Evolutionary conservation across 1,284 basidiomycete species (phyloP).

Genomic region (Fomitopsis palustris): DNA sequence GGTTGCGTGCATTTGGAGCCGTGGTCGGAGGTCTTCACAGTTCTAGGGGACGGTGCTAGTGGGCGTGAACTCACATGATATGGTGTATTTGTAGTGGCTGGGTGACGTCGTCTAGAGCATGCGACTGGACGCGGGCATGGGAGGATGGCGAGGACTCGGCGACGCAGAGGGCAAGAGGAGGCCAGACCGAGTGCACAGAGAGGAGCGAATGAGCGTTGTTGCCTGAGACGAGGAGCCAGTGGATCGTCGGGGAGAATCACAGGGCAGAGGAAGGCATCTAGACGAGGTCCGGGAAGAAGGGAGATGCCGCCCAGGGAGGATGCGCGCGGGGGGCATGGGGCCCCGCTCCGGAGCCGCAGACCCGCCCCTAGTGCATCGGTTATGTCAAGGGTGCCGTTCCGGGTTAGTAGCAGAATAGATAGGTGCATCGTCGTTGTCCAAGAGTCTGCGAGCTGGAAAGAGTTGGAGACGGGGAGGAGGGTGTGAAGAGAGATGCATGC

Average conservation of each 20-base stretch:
- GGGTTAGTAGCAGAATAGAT: not conserved
- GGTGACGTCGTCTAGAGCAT: too few relatives aligned
- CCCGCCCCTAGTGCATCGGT: not conserved
- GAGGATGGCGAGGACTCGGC: too few relatives aligned
- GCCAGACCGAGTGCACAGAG: too few relatives aligned
- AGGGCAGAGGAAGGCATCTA: slow-evolving; percentile 22
- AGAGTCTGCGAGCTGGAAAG: not conserved
- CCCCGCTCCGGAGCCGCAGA: not conserved
- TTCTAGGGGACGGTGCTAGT: too few relatives aligned
- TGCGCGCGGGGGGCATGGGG: not conserved
- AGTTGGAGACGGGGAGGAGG: not conserved
- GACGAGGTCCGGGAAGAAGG: slow-evolving; percentile 23
- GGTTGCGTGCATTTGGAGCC: too few relatives aligned
- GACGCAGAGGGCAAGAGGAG: too few relatives aligned
- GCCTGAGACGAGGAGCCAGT: slow-evolving; percentile 1
- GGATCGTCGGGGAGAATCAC: not conserved
- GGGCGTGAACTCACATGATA: too few relatives aligned
- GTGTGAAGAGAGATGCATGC: not conserved
- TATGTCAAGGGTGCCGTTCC: not conserved
- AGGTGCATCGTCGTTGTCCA: not conserved
- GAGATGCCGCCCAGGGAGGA: slow-evolving; percentile 23
- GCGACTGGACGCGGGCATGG: too few relatives aligned
- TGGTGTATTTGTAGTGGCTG: too few relatives aligned
- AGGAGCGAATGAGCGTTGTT: too few relatives aligned
- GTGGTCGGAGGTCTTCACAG: too few relatives aligned